Conservation (phyloP, 768 basidiomycete species). For the Tulasnella sp. region DNA sequence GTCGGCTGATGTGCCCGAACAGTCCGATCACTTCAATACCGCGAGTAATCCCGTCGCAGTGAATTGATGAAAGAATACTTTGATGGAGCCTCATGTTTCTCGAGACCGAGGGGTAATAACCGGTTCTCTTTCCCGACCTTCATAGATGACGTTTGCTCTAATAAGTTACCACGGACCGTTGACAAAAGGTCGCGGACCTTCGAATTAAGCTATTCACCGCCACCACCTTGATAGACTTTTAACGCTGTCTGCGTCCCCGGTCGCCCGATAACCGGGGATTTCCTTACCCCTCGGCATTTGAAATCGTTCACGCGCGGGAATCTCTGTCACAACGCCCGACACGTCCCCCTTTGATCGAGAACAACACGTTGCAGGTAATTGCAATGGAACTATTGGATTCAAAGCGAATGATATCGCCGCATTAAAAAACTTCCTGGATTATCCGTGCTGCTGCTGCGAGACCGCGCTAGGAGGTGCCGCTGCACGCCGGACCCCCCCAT, state of each 20-base stretch:
- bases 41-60: background rate
- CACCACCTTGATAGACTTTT: conserved; percentile 18
- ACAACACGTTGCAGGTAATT: conserved; percentile 7
- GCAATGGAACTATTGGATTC: conserved; percentile 1
- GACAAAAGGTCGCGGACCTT: background rate
- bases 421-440: background rate
- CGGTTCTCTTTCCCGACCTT: background rate
- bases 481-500: conserved; percentile 1
- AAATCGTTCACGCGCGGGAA: conserved; percentile 7
- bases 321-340: conserved; percentile 1
- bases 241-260: conserved; percentile 15
- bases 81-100: conserved; percentile 18
- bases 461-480: conserved; percentile 5
- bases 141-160: background rate
- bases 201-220: conserved; percentile 17
- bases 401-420: conserved; percentile 18
- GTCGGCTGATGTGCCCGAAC: conserved; percentile 5
- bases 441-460: background rate
- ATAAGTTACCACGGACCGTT: background rate
- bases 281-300: background rate
- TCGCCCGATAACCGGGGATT: conserved; percentile 7
- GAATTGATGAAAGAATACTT: background rate
- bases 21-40: background rate
- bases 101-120: background rate
- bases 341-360: conserved; percentile 11